phyloP scores from a whole-genome alignment of 164 flowering plant species.

The Litsea cubeba region DNA sequence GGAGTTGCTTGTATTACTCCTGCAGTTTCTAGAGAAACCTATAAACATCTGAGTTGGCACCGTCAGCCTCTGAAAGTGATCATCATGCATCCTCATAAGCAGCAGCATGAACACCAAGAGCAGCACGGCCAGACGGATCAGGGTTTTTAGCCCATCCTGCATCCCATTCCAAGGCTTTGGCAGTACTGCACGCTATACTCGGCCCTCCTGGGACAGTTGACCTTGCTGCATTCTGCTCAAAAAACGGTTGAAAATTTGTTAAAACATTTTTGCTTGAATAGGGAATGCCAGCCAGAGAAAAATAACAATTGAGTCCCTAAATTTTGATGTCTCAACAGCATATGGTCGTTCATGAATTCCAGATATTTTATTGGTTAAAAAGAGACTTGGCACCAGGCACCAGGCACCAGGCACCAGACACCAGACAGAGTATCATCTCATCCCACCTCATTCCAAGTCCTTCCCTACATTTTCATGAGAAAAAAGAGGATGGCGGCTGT shows the following conservation, averaged over 20 bases:
- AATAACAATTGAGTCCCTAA: too few relatives aligned
- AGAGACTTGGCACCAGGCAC: too few relatives aligned
- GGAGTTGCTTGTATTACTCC: slow-evolving; percentile 22
- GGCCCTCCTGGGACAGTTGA: slow-evolving; percentile 98
- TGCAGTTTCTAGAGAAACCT: slow-evolving; percentile 25
- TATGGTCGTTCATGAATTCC: too few relatives aligned
- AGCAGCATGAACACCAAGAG: slow-evolving; percentile 87
- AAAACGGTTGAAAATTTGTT: background rate
- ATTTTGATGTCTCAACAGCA: too few relatives aligned
- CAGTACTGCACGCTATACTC: slow-evolving; percentile 96
- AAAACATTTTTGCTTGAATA: too few relatives aligned
- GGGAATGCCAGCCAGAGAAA: too few relatives aligned
- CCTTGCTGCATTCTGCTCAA: slow-evolving; percentile 79
- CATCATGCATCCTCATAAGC: slow-evolving; percentile 52
- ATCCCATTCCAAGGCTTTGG: slow-evolving; percentile 98
- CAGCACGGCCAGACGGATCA: slow-evolving; percentile 98
- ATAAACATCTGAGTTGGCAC: slow-evolving; percentile 7
- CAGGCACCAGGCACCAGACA: too few relatives aligned
- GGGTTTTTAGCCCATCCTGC: slow-evolving; percentile 90
- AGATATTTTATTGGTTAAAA: too few relatives aligned
- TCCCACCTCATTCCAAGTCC: too few relatives aligned
- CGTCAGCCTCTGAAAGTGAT: background rate
- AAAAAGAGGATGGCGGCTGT: too few relatives aligned
- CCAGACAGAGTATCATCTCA: too few relatives aligned
- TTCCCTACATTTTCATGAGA: too few relatives aligned